These are phyloP conservation scores for Striga hermonthica DNA, from an alignment of 305 asterid genomes.

Conservation along the genomic window DNA sequence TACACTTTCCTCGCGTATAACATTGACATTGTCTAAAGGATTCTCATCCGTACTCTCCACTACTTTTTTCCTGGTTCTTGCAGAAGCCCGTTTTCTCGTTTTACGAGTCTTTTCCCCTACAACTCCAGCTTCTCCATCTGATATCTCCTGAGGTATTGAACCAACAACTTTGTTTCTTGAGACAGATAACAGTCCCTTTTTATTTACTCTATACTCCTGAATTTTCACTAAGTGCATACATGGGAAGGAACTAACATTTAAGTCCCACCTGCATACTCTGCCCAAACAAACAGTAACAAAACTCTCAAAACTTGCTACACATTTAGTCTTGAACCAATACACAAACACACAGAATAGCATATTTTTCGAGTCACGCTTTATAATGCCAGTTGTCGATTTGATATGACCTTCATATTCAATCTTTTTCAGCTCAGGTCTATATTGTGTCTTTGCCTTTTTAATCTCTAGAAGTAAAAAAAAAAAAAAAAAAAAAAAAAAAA, in stretches of 20 bases:
- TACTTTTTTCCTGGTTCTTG: constrained; percentile 51
- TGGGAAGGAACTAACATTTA: constrained; percentile 41
- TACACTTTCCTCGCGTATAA: constrained; percentile 41
- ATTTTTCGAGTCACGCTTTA: too few relatives aligned
- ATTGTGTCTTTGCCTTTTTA: too few relatives aligned
- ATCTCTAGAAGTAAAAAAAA: too few relatives aligned
- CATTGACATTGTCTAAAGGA: constrained; percentile 35
- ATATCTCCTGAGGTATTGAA: constrained; percentile 42
- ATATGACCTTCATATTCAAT: too few relatives aligned
- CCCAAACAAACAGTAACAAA: constrained; percentile 25
- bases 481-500: too few relatives aligned
- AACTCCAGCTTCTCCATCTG: constrained; percentile 46
- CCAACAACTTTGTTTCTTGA: constrained; percentile 42
- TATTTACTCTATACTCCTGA: constrained; percentile 44
- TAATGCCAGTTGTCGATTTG: too few relatives aligned
- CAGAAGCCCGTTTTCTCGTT: constrained; percentile 50
- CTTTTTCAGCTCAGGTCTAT: too few relatives aligned
- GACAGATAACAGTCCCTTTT: constrained; percentile 50
- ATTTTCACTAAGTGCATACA: constrained; percentile 45
- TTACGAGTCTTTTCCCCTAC: constrained; percentile 46
- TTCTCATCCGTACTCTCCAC: constrained; percentile 39
- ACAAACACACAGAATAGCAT: too few relatives aligned
- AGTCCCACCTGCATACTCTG: constrained; percentile 56
- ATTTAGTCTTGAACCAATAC: too few relatives aligned
- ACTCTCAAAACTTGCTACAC: constrained; percentile 2